Evolutionary conservation across 2,329 filamentous ascomycete species (phyloP).

Genomic region (Didymella segeticola): DNA sequence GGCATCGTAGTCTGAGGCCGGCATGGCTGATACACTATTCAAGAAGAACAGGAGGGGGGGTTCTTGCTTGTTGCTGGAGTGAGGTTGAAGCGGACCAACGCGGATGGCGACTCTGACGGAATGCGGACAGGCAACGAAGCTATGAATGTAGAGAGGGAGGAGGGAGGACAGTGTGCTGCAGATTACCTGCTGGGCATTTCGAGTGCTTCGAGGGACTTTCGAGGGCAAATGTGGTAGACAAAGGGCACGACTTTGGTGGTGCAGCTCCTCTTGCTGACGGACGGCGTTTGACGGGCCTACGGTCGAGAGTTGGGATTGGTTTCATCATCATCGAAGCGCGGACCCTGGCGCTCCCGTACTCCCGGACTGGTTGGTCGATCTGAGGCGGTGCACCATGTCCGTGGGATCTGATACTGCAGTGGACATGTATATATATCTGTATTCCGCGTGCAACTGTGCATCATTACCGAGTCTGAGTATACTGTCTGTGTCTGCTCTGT

Average conservation of each 20-base stretch:
- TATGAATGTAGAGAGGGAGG: neutral
- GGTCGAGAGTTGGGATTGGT: too few relatives aligned
- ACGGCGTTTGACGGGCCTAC: neutral
- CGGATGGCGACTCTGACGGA: constrained; percentile 7
- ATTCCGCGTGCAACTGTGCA: neutral
- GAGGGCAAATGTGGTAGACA: neutral
- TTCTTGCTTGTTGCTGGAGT: too few relatives aligned
- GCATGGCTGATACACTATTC: too few relatives aligned
- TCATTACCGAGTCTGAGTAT: too few relatives aligned
- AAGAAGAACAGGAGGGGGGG: too few relatives aligned
- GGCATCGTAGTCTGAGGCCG: constrained; percentile 57
- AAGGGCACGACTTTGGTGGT: neutral
- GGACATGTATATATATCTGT: neutral
- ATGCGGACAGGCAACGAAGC: neutral
- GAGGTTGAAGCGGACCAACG: constrained; percentile 17
- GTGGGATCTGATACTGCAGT: neutral
- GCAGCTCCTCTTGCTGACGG: neutral
- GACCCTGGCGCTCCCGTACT: neutral
- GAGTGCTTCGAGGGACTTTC: neutral
- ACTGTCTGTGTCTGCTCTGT: too few relatives aligned
- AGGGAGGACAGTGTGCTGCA: neutral
- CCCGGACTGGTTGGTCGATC: neutral
- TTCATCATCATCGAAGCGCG: neutral
- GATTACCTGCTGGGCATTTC: neutral
- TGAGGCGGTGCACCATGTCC: neutral